Evolutionary conservation across 1,284 basidiomycete genomes (phyloP), one percentile per base, ranked within the genome.

Genomic region (Xanthoconium separans): DNA sequence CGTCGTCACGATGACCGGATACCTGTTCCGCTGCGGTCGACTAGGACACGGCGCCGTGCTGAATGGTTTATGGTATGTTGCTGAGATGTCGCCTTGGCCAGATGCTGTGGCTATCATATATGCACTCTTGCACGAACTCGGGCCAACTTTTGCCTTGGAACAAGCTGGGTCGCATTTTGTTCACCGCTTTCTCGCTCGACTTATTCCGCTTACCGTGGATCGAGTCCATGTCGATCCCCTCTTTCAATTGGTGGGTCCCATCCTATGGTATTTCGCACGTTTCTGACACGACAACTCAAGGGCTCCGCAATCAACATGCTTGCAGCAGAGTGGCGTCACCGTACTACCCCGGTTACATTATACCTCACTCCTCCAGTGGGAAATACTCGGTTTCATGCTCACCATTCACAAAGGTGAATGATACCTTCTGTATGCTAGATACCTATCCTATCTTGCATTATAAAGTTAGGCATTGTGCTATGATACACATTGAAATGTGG

Each of bases 401-500:
- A 44, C 40, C 47, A 51, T 13, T 47, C 51, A 44, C 33, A 34
- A 16, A 39, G 13, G n/a, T 58, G 40, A 56, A 47, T 47, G 12
- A 4, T 41, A 43, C 34, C 34, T 30, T 50, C 6, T 50, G 36
- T 50, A 34, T 49, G 31, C 48, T 24, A 36, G 52, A 56, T 22
- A 40, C 37, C n/a, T n/a, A 37, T n/a, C 54, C 20, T 50, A 44
- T 44, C 37, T 53, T 60, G 51, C 44, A 49, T 55, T 55, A 60
- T 54, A 52, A 31, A 55, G 60, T 62, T 43, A 58, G 40, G 40
- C 27, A 54, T 44, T 46, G 45, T 60, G 54, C 41, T 70, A 71
- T 61, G 48, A 58, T 71, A 70, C 68, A 70, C 41, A 50, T 57
- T 46, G 24, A 51, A 55, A 40, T 41, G 54, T 50, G 51, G 22